phyloP scores from a whole-genome alignment of 805 yeast genomes.

The Cyberlindnera mrakii region DNA sequence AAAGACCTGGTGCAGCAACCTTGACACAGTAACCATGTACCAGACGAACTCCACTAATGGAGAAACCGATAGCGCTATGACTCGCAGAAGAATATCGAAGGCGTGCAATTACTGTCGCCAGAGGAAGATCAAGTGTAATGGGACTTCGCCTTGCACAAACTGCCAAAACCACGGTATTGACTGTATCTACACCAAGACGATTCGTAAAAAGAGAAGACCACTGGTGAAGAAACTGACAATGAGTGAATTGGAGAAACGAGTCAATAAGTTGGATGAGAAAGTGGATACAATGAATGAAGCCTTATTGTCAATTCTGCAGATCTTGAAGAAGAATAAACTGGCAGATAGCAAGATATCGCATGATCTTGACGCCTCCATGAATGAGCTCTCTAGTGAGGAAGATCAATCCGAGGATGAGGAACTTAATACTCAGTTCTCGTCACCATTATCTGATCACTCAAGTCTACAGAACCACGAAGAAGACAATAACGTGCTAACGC shows the following conservation, averaged over 20 bases:
- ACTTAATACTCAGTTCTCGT: not conserved
- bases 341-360: conserved; percentile 3
- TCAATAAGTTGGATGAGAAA: conserved; percentile 15
- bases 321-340: conserved; percentile 8
- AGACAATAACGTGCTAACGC: conserved; percentile 4
- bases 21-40: no score
- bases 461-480: not conserved
- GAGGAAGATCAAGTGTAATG: conserved; percentile 36
- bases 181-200: conserved; percentile 53
- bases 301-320: conserved; percentile 8
- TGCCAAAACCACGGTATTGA: conserved; percentile 80
- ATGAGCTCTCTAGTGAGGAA: conserved; percentile 1
- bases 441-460: not conserved
- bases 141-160: conserved; percentile 53
- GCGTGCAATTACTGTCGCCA: conserved; percentile 39
- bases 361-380: not conserved
- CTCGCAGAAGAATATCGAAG: conserved; percentile 29
- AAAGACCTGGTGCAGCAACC: no score
- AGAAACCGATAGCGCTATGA: not conserved
- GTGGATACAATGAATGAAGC: conserved; percentile 11
- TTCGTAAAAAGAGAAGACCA: conserved; percentile 17
- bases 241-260: conserved; percentile 20
- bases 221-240: conserved; percentile 17
- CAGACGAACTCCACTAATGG: not conserved
- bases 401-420: conserved; percentile 1